Evolutionary conservation across 768 basidiomycete genomes (phyloP), one percentile per base, ranked within the genome.

Genomic region (Boletus edulis): DNA sequence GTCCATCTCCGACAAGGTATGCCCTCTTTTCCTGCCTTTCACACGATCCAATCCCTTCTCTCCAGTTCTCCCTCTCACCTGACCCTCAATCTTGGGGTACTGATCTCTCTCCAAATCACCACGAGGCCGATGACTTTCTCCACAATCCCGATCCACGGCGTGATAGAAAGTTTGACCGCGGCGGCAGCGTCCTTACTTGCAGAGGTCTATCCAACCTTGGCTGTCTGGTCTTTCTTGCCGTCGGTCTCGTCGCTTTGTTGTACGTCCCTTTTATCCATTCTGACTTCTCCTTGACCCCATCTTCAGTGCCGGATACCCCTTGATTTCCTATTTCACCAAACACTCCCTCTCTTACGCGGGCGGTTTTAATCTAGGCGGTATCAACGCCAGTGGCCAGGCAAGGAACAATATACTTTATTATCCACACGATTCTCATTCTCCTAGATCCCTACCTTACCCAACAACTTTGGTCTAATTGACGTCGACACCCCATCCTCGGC

Each of bases 391-490:
- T 17, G 90, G 91, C 37, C 90, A 92, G 75, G 86, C 69, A 60
- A 55, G 71, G 66, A 10, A 43, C 32, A 31, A 5, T 15, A 39
- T n/a, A 10, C 39, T 18, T 53, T 38, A 3, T 27, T 31, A 4
- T 20, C 24, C 18, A 55, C 27, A 10, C 12, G 7, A 10, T 37
- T 51, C 50, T 49, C 40, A 32, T 53, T 20, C 45, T 27, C 17
- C 5, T 18, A 84, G 84, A 72, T 87, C 48, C 85, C 87, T 41
- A 70, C 61, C 29, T 79, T 88, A 54, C 56, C 72, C 15, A 86
- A 86, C n/a, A 82, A 85, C 60, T 82, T 78, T 67, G 84, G 83
- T 14, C 71, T 93, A 31, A 87, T 94, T 59, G 92, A 94, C 69
- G 61, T 77, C 29, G 83, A 90, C 29, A 96, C 94, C 4, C 91